phyloP scores from a whole-genome alignment of 306 rosid species.

The Ormosia semicastrata region DNA sequence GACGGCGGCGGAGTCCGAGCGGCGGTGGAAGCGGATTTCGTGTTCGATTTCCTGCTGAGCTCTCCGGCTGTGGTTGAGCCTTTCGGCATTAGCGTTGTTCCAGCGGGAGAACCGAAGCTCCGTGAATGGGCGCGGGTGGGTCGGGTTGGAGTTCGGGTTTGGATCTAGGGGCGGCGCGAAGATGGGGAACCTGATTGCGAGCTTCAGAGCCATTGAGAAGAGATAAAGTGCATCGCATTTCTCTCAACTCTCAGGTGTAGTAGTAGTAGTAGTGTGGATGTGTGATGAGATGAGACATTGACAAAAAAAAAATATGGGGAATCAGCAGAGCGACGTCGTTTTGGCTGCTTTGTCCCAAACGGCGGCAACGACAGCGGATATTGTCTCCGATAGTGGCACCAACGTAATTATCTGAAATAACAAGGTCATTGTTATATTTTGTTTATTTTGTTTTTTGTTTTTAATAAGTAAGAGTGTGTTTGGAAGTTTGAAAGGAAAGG shows the following conservation, averaged over 20 bases:
- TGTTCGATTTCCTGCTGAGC: background rate
- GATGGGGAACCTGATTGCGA: conserved; percentile 48
- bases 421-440: background rate
- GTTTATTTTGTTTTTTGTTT: too few species aligned
- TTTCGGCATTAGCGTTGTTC: conserved; percentile 55
- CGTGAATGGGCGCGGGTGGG: conserved; percentile 28
- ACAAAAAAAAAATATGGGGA: too few species aligned
- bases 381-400: too few species aligned
- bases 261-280: too few species aligned
- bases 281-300: too few species aligned
- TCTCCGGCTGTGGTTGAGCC: conserved; percentile 33
- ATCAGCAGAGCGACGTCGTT: background rate
- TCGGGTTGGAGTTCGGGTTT: conserved; percentile 23
- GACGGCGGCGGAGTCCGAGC: conserved; percentile 1
- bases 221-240: conserved; percentile 6
- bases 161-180: conserved; percentile 40
- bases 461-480: too few species aligned
- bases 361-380: too few species aligned
- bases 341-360: too few species aligned
- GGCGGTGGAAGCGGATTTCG: conserved; percentile 48
- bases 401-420: background rate
- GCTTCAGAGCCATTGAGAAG: conserved; percentile 62
- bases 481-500: too few species aligned
- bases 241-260: too few species aligned
- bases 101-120: conserved; percentile 56